Conservation (phyloP, 768 basidiomycete species). For the Omphalotus guepiniiformis region DNA sequence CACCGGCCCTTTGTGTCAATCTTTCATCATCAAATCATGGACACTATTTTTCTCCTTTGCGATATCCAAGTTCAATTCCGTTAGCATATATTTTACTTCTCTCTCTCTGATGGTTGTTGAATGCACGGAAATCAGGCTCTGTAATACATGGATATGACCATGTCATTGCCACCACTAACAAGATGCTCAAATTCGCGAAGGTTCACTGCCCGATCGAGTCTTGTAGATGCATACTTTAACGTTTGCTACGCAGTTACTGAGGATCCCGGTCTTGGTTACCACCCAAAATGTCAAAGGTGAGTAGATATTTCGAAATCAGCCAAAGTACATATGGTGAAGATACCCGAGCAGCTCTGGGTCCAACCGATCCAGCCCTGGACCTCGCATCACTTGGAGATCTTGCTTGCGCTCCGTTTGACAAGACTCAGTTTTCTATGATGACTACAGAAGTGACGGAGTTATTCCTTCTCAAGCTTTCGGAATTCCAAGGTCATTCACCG, state of each 20-base stretch:
- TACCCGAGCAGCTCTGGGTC: slow-evolving; percentile 55
- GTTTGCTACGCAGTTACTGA: slow-evolving; percentile 29
- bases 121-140: slow-evolving; percentile 28
- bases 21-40: too few relatives aligned
- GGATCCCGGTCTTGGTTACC: slow-evolving; percentile 72
- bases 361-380: slow-evolving; percentile 60
- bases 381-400: slow-evolving; percentile 49
- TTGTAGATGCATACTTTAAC: not conserved
- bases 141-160: slow-evolving; percentile 70
- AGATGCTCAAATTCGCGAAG: slow-evolving; percentile 74
- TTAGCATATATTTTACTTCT: slow-evolving; percentile 27
- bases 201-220: slow-evolving; percentile 26
- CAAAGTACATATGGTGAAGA: too few relatives aligned
- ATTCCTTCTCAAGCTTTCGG: slow-evolving; percentile 42
- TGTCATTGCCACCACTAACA: slow-evolving; percentile 64
- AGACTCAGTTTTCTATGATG: slow-evolving; percentile 85
- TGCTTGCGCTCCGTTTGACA: slow-evolving; percentile 61
- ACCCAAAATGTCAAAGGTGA: slow-evolving; percentile 84
- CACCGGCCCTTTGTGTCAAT: too few relatives aligned
- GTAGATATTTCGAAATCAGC: too few relatives aligned
- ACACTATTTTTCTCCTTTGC: too few relatives aligned
- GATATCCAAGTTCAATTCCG: slow-evolving; percentile 80
- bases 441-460: slow-evolving; percentile 57
- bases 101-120: not conserved
- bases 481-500: slow-evolving; percentile 21